Base-by-base conservation (phyloP, 2,329 filamentous ascomycete genomes). In the Atkinsonella hypoxylon region DNA sequence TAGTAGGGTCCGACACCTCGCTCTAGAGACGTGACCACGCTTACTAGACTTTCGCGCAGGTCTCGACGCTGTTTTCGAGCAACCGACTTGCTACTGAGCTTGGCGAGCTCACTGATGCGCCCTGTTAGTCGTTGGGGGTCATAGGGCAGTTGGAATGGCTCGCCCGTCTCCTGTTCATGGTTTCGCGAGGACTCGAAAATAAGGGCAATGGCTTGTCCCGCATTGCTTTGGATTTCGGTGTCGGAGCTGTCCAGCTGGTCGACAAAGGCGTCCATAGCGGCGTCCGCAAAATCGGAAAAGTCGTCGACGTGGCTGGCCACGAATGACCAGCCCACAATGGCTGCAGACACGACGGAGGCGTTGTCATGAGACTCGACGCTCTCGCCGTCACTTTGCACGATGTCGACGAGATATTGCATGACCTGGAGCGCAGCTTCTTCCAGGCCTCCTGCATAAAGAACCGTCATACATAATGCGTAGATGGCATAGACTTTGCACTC, bases 211-310 rank as follows among this genome's bases (percentile, higher is more conserved):
- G 87, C 87, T 61, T 85, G 79, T 3, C 85, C 88, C 0, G 88
- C 85, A 3, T 84, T 81, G 44, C 88, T 81, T 60, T 93, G 87
- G 1, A 95, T 86, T 9, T 77, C 72, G 1, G 81, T 71, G 52
- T 89, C 82, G 32, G 75, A 75, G 63, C 85, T 89, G 53, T 90
- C 82, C 17, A 95, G 82, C 66, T 95, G 89, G 45, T 95, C 89
- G 41, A 87, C 82, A 58, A 95, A 89, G 2, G 84, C 82, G 49
- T 93, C 85, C 59, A 93, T 78, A 15, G 87, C 84, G 30, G 79
- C 70, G 55, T 88, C 82, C 32, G 84, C 87, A 53, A 82, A 75
- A 15, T 78, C 76, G 57, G 87, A 81, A 42, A 89, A 73, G 59
- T 91, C 86, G 3, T 89, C 83, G 7, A 91, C 70, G 53, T 86